Evolutionary conservation across 2,329 filamentous ascomycete genomes (phyloP).

Genomic region (Trichoderma breve): DNA sequence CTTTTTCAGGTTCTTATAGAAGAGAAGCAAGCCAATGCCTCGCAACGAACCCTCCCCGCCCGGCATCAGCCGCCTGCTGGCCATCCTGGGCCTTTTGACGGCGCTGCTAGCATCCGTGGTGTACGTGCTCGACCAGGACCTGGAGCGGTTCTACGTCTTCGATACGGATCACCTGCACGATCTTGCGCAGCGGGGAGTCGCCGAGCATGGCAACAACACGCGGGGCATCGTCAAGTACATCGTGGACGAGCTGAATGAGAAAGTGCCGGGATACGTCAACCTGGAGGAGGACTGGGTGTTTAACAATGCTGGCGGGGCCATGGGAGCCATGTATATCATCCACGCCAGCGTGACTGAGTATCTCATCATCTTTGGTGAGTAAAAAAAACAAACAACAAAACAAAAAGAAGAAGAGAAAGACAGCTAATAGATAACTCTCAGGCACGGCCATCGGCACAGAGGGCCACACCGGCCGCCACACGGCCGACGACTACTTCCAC

Average conservation of each 20-base stretch:
- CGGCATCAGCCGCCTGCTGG: slow-evolving; percentile 41
- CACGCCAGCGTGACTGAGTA: slow-evolving; percentile 89
- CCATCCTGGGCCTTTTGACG: slow-evolving; percentile 51
- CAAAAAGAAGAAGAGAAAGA: not conserved
- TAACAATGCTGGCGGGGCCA: slow-evolving; percentile 87
- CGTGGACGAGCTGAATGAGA: slow-evolving; percentile 60
- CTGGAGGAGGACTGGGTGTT: slow-evolving; percentile 81
- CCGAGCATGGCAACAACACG: slow-evolving; percentile 72
- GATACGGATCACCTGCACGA: slow-evolving; percentile 65
- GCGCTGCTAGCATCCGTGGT: slow-evolving; percentile 54
- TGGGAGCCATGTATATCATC: slow-evolving; percentile 89
- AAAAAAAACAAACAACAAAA: not conserved
- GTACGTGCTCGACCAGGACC: slow-evolving; percentile 57
- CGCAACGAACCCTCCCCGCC: slow-evolving; percentile 24
- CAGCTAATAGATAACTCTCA: not conserved
- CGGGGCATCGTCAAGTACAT: slow-evolving; percentile 66
- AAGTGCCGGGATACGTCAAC: slow-evolving; percentile 58
- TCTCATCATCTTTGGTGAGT: slow-evolving; percentile 73
- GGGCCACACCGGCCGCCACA: slow-evolving; percentile 84
- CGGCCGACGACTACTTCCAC: slow-evolving; percentile 92
- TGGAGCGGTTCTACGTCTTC: slow-evolving; percentile 73
- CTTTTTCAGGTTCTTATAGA: not conserved
- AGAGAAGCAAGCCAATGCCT: slow-evolving; percentile 14
- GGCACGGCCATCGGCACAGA: slow-evolving; percentile 78
- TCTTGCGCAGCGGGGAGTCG: slow-evolving; percentile 64